Evolutionary conservation across 1,284 basidiomycete genomes (phyloP).

Genomic region (Moesziomyces sp.): DNA sequence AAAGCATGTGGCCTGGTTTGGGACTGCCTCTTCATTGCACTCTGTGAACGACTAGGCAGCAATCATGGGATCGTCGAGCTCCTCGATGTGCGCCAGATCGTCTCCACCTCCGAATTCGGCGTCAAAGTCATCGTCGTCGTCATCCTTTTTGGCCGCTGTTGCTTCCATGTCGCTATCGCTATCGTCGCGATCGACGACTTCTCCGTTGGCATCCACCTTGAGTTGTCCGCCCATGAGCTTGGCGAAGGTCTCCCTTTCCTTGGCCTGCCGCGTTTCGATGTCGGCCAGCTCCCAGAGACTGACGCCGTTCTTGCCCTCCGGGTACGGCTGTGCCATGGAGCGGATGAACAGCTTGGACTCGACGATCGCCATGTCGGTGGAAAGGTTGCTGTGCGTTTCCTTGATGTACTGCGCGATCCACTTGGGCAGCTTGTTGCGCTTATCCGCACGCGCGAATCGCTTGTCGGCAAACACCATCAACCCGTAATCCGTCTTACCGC

Average conservation of each 20-base stretch:
- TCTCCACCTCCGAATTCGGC: slow-evolving; percentile 50
- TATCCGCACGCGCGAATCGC: slow-evolving; percentile 96
- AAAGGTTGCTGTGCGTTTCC: slow-evolving; percentile 94
- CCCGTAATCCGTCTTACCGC: slow-evolving; percentile 99
- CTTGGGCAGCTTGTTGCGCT: slow-evolving; percentile 93
- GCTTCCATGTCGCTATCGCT: slow-evolving; percentile 27
- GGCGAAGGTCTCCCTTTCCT: slow-evolving; percentile 73
- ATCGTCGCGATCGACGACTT: slow-evolving; percentile 44
- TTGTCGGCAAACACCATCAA: slow-evolving; percentile 99
- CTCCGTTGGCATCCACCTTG: slow-evolving; percentile 43
- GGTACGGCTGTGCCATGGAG: slow-evolving; percentile 94
- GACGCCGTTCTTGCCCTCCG: slow-evolving; percentile 88
- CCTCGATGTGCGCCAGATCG: slow-evolving; percentile 29
- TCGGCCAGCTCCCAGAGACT: slow-evolving; percentile 93
- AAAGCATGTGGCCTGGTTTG: not conserved
- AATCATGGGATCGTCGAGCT: slow-evolving; percentile 20
- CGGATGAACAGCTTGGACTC: slow-evolving; percentile 97
- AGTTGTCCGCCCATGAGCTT: slow-evolving; percentile 54
- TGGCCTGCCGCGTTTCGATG: slow-evolving; percentile 81
- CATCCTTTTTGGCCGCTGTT: not conserved
- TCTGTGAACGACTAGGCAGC: not conserved
- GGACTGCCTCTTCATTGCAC: not conserved
- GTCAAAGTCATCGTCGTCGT: slow-evolving; percentile 58
- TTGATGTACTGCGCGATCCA: slow-evolving; percentile 99
- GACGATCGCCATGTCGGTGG: slow-evolving; percentile 97